Evolutionary conservation across 164 flowering plant genomes (phyloP).

Genomic region (Chimonanthus salicifolius): DNA sequence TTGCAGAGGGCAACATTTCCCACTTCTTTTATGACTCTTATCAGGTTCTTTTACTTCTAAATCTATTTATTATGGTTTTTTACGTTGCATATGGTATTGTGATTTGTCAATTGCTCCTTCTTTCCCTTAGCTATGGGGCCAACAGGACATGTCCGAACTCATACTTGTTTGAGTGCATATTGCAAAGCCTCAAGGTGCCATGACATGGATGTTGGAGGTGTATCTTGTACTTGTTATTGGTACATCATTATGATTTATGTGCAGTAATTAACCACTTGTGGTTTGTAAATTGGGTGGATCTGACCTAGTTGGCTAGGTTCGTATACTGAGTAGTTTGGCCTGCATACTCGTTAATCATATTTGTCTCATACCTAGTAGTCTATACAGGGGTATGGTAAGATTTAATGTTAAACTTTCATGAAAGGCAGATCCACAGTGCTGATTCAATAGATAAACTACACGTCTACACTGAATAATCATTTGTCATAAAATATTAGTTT

Average conservation of each 20-base stretch:
- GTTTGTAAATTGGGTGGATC: not conserved
- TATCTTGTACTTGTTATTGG: not conserved
- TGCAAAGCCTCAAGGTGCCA: not conserved
- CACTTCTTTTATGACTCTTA: conserved; percentile 21
- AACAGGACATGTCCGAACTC: not conserved
- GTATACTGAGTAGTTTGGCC: not conserved
- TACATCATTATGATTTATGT: not conserved
- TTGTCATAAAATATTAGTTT: no score
- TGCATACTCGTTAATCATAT: not conserved
- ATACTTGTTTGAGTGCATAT: not conserved
- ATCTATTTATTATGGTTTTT: not conserved
- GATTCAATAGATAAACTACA: no score
- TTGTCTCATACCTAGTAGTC: no score
- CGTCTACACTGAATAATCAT: no score
- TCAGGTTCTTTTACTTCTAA: conserved; percentile 33
- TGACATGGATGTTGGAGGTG: not conserved
- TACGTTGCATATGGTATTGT: no score
- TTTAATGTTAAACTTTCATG: no score
- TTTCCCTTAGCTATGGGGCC: not conserved
- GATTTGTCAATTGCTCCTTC: not conserved
- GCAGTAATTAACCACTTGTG: no score
- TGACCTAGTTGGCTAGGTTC: not conserved
- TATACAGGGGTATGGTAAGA: no score
- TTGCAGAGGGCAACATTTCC: conserved; percentile 44
- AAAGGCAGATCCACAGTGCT: no score